Percentiles rank a stretch among this genome's conserved stretches.
phyloP scores from a whole-genome alignment of 1,139 yeast genomes.

The Pichia norvegensis region DNA sequence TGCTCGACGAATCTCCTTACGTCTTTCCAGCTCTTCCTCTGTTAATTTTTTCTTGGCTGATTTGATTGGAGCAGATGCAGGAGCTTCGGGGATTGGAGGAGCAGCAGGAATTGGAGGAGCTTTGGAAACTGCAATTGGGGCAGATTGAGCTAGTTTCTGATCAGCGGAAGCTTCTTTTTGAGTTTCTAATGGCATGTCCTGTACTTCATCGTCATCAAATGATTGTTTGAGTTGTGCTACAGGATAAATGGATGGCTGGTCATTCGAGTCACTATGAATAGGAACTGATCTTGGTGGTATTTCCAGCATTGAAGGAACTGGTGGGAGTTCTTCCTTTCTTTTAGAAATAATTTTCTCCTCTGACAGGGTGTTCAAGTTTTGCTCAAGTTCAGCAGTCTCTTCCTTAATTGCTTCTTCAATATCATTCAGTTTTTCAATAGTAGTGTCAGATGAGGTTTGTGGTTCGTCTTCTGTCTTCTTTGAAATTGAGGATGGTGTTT shows the following conservation, averaged over 20 bases:
- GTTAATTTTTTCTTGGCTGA: slow-evolving; percentile 52
- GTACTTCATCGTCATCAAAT: neutral
- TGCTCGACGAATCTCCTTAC: slow-evolving; percentile 64
- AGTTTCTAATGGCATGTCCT: neutral
- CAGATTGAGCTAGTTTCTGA: neutral
- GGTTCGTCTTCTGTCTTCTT: neutral
- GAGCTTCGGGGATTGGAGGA: slow-evolving; percentile 23
- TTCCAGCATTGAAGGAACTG: slow-evolving; percentile 19
- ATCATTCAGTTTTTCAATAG: slow-evolving; percentile 1
- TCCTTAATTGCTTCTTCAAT: slow-evolving; percentile 4
- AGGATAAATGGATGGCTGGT: neutral
- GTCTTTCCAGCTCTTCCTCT: slow-evolving; percentile 42
- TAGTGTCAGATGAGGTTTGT: slow-evolving; percentile 7
- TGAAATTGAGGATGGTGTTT: neutral
- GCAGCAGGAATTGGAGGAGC: slow-evolving; percentile 17
- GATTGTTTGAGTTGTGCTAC: neutral
- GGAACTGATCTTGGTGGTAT: neutral
- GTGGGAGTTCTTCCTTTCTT: slow-evolving; percentile 14
- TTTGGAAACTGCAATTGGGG: slow-evolving; percentile 11
- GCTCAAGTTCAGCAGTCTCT: slow-evolving; percentile 9
- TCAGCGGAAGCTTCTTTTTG: neutral
- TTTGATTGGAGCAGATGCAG: slow-evolving; percentile 26
- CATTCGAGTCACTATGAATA: neutral
- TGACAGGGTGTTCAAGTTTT: neutral
- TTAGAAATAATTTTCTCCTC: slow-evolving; percentile 6